phyloP scores from a whole-genome alignment of 2,329 filamentous ascomycete genomes.

The Aspergillus fumigatiaffinis region DNA sequence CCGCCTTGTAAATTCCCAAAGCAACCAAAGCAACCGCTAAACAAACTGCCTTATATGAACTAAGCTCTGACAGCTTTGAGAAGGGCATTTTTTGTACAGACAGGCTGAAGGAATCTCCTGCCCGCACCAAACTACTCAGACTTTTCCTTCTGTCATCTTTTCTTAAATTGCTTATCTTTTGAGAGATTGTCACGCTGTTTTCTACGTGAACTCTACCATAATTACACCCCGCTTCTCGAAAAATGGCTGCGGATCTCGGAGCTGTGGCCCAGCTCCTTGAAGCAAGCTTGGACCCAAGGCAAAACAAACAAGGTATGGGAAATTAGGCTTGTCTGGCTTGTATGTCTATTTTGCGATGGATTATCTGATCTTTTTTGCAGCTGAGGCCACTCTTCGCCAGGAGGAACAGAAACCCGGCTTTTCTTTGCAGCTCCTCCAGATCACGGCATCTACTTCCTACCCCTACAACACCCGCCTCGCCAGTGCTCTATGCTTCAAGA shows the following conservation, averaged over 20 bases:
- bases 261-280: conserved; percentile 77
- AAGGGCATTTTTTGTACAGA: conserved; percentile 3
- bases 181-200: background rate
- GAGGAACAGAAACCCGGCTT: conserved; percentile 83
- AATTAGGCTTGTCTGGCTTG: conserved; percentile 4
- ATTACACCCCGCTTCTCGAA: conserved; percentile 12
- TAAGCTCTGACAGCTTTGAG: conserved; percentile 16
- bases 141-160: background rate
- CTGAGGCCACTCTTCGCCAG: conserved; percentile 72
- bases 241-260: conserved; percentile 60
- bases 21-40: conserved; percentile 23
- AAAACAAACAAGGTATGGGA: conserved; percentile 79
- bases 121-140: background rate
- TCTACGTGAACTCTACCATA: conserved; percentile 3
- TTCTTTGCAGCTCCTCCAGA: conserved; percentile 82
- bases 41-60: conserved; percentile 33
- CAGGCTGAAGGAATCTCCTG: background rate
- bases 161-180: background rate
- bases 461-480: conserved; percentile 78
- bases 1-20: conserved; percentile 21
- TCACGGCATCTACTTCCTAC: conserved; percentile 72
- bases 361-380: conserved; percentile 44
- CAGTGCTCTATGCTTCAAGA: conserved; percentile 94
- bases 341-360: background rate
- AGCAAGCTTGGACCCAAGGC: conserved; percentile 80